Evolutionary conservation across 306 rosid genomes (phyloP).

Genomic region (Rosa persica): DNA sequence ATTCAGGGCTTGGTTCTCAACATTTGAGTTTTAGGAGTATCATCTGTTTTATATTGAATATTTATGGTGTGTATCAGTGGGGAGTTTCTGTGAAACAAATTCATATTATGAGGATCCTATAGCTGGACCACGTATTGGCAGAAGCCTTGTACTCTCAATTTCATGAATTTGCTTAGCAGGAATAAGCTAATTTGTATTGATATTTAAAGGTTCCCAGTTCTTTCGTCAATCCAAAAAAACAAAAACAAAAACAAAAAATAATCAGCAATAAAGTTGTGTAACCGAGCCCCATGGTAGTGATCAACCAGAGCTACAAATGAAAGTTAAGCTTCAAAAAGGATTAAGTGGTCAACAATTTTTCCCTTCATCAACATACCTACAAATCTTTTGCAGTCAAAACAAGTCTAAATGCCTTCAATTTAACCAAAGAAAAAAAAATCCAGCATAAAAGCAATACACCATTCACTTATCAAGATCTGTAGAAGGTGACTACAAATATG

Average conservation of each 20-base stretch:
- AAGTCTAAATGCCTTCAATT: not conserved
- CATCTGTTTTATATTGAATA: not conserved
- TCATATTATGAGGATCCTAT: not conserved
- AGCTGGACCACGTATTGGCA: not conserved
- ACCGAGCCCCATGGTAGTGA: too few relatives aligned
- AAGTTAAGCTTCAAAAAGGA: not conserved
- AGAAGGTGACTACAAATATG: conserved; percentile 17
- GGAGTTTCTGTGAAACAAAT: not conserved
- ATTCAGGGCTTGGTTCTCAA: conserved; percentile 1
- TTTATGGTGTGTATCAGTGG: not conserved
- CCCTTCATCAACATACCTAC: not conserved
- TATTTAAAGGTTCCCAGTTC: not conserved
- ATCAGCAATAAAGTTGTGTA: too few relatives aligned
- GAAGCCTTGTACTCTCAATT: not conserved
- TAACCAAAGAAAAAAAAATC: not conserved
- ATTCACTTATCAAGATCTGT: conserved; percentile 19
- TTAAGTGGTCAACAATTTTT: not conserved
- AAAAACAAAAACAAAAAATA: too few relatives aligned
- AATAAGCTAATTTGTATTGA: not conserved
- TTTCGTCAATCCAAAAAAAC: not conserved
- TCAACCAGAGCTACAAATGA: not conserved
- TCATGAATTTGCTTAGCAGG: not conserved
- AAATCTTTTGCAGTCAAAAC: not conserved
- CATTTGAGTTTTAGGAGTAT: not conserved
- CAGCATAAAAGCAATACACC: not conserved